Conservation (phyloP, 2,329 filamentous ascomycete genomes). For the Diplodia sapinea region DNA sequence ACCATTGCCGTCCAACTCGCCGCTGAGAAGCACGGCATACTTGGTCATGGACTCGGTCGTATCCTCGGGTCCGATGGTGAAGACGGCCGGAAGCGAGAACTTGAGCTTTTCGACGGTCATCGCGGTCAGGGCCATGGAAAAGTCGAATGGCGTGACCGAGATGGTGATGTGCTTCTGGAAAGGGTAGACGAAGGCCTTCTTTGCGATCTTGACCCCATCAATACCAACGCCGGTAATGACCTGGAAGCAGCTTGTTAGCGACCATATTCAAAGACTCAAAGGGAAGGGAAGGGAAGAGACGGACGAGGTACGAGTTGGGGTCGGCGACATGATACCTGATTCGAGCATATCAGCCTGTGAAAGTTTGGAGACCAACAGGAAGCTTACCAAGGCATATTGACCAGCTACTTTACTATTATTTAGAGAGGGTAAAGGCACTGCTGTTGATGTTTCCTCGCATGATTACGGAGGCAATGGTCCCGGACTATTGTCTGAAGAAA, state of each 20-base stretch:
- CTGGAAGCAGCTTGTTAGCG: neutral
- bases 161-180: constrained; percentile 51
- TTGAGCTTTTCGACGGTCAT: constrained; percentile 91
- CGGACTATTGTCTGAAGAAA: neutral
- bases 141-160: constrained; percentile 77
- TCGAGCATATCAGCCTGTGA: neutral
- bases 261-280: neutral
- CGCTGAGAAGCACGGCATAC: constrained; percentile 80
- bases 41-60: constrained; percentile 73
- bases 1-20: constrained; percentile 56
- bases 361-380: no score
- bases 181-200: constrained; percentile 60
- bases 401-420: no score
- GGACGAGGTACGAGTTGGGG: constrained; percentile 79
- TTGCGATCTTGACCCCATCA: constrained; percentile 75
- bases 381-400: constrained; percentile 15
- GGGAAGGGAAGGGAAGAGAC: neutral
- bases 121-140: constrained; percentile 79
- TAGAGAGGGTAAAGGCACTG: no score
- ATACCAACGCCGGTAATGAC: constrained; percentile 80
- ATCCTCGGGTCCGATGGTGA: constrained; percentile 82
- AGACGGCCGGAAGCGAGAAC: constrained; percentile 80
- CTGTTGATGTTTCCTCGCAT: no score
- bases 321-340: constrained; percentile 68
- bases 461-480: no score